Percentiles rank a stretch among this genome's conserved stretches.
Evolutionary conservation across 768 basidiomycete genomes (phyloP).

Genomic region (Amanita polypyramis): DNA sequence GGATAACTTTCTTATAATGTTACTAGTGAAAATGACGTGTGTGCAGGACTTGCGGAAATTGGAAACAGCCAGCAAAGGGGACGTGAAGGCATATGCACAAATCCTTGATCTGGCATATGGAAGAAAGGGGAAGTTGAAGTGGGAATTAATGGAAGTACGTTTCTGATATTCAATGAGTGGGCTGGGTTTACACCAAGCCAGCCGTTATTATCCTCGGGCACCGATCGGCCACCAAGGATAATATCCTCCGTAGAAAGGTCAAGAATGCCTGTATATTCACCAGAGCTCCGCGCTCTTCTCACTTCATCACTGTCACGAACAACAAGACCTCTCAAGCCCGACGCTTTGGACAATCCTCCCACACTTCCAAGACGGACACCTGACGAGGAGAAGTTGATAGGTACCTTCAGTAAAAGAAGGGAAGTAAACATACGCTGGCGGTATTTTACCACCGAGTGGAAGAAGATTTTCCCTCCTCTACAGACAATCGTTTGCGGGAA

Average conservation of each 20-base stretch:
- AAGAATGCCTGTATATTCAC: constrained; percentile 55
- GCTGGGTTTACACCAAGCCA: constrained; percentile 15
- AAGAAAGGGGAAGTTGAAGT: constrained; percentile 57
- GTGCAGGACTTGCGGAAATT: constrained; percentile 44
- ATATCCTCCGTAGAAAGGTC: constrained; percentile 42
- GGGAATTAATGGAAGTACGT: constrained; percentile 56
- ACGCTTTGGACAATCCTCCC: constrained; percentile 38
- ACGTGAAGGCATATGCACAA: constrained; percentile 38
- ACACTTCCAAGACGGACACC: constrained; percentile 48
- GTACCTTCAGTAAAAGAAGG: constrained; percentile 62
- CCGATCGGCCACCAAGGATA: constrained; percentile 32
- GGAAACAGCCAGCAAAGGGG: constrained; percentile 41
- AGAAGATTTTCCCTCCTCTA: constrained; percentile 52
- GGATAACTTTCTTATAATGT: background rate
- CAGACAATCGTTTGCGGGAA: constrained; percentile 15
- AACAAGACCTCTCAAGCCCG: constrained; percentile 31
- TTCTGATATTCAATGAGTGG: constrained; percentile 1
- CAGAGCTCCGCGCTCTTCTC: constrained; percentile 53
- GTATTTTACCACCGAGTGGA: constrained; percentile 44
- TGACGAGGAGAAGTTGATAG: constrained; percentile 47
- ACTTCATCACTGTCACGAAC: constrained; percentile 36
- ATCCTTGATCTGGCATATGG: constrained; percentile 68
- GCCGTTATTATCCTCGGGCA: constrained; percentile 42
- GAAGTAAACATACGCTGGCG: constrained; percentile 66
- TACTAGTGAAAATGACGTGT: background rate